Evolutionary conservation across 2,329 filamentous ascomycete genomes (phyloP), one percentile per base, ranked within the genome.

Genomic region (Epichloe elymi): DNA sequence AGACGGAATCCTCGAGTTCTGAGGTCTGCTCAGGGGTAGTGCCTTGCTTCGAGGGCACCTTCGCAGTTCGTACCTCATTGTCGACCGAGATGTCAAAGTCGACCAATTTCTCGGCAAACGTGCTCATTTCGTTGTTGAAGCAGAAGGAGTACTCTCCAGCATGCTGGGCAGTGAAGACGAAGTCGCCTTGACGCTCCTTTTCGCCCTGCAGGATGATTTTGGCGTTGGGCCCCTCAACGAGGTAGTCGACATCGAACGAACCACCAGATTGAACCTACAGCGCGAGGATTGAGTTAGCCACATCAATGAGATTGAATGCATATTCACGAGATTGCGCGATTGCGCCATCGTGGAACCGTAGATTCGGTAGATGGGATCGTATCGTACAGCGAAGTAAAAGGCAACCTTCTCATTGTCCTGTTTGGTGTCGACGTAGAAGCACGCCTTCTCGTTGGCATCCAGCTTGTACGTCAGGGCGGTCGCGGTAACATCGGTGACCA

Each of bases 81-180:
- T 97, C 91, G 65, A 96, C 91, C 55, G 90, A 80, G 65, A 98
- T 95, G 72, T 98, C 93, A 64, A 98, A 96, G 68, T 98, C 93
- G 57, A 98, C 90, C 66, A 88, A 83, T 74, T 98, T 98, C 72
- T 98, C 93, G 49, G 90, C 85, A 66, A 95, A 96, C 0, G 91
- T 97, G 64, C 87, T 95, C 86, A 98, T 95, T 65, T 93, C 86
- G 65, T 98, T 98, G 71, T 90, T 86, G 75, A 98, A 98, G 78
- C 93, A 98, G 74, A 98, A 97, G 50, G 83, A 81, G 73, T 97
- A 96, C 63, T 97, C 91, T 58, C 93, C 93, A 6, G 78, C 64
- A 49, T 88, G 81, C 62, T 88, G 88, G 44, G 90, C 93, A 0
- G 90, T 95, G 69, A 98, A 98, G 56, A 98, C 93, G 64, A 95